Percentiles rank a stretch among this genome's conserved stretches.
Evolutionary conservation across 495 filamentous ascomycete species (phyloP).

Genomic region (Neurospora sp.): DNA sequence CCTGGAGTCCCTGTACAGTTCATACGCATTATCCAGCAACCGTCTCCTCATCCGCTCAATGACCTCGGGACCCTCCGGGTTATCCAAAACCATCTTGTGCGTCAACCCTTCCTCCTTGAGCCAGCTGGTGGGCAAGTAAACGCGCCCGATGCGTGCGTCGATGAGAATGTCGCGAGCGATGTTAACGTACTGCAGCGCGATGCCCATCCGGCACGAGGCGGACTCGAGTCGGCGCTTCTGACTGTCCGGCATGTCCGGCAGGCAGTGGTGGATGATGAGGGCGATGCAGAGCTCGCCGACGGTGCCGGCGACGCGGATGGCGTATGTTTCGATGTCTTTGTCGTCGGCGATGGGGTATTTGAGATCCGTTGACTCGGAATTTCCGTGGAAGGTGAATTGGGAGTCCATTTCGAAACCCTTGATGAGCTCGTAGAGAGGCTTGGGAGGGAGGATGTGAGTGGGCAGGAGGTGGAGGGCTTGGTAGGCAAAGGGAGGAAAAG

Average conservation of each 20-base stretch:
- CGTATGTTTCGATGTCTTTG: constrained; percentile 46
- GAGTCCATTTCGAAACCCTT: constrained; percentile 55
- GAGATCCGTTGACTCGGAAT: neutral
- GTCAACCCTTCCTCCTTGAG: constrained; percentile 43
- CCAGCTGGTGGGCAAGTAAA: constrained; percentile 55
- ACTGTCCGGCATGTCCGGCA: constrained; percentile 10
- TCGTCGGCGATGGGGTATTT: constrained; percentile 46
- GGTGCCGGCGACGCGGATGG: constrained; percentile 52
- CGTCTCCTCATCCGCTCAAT: constrained; percentile 35
- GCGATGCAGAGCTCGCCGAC: constrained; percentile 55
- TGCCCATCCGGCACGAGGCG: constrained; percentile 51
- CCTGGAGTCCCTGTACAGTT: constrained; percentile 38
- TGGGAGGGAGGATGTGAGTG: constrained; percentile 34
- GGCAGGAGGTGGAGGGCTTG: constrained; percentile 46
- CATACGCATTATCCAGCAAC: constrained; percentile 47
- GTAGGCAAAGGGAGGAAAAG: constrained; percentile 38
- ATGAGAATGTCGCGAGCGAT: constrained; percentile 57
- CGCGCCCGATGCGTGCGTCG: constrained; percentile 49
- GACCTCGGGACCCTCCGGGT: constrained; percentile 29
- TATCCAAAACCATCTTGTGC: constrained; percentile 39
- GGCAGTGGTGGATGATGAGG: constrained; percentile 47
- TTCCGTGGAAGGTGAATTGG: constrained; percentile 24
- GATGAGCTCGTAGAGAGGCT: constrained; percentile 48
- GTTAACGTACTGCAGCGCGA: constrained; percentile 60
- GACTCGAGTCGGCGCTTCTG: constrained; percentile 23